Base-by-base conservation (phyloP, 1,284 basidiomycete genomes). In the Cutaneotrichosporon sp. region DNA sequence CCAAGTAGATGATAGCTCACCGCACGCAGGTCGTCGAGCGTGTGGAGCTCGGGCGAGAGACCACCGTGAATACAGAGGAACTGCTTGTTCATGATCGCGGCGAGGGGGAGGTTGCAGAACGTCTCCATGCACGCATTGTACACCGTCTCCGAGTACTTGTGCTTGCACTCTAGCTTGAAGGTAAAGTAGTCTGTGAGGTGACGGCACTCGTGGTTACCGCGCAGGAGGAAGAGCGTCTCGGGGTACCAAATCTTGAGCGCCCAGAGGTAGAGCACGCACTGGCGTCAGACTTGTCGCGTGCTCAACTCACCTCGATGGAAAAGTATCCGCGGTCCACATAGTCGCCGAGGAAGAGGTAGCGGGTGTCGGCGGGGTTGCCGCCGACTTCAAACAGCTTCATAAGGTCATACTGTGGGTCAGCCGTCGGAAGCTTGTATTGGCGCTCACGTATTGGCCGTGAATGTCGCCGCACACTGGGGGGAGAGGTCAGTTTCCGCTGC, bases 361-460 rank as follows among this genome's bases (percentile, higher is more conserved):
- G 83, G 55, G 87, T 97, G 54, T 94, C 87, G 38, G 90, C 89
- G 21, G 91, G 81, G 65, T 85, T 86, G 10, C 94, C 94, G 39
- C 94, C 94, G 46, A 97, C 87, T 76, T 97, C 94, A 66, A 98
- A 94, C 41, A 97, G 80, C 75, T 97, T 97, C 87, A 99, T 93
- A 57, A 98, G 81, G 76, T 98, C 92, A 72, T 92, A 96, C 91
- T 91, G 65, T 5, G 8, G 30, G 8, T 50, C 12, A 42, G 10
- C 15, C 35, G 23, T 18, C 46, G 18, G 10, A 5, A 15, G 4
- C 5, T 4, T 13, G 37, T 8, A 3, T 5, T 2, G 18, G 12
- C n/a, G 78, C 88, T 73, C 72, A 94, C 88, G 76, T 94, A 94
- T 86, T 94, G 90, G 9, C 94, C 94, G 72, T 98, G 94, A 50